Base-by-base conservation (phyloP, 2,329 filamentous ascomycete species). In the Sphaerostilbella broomeana region DNA sequence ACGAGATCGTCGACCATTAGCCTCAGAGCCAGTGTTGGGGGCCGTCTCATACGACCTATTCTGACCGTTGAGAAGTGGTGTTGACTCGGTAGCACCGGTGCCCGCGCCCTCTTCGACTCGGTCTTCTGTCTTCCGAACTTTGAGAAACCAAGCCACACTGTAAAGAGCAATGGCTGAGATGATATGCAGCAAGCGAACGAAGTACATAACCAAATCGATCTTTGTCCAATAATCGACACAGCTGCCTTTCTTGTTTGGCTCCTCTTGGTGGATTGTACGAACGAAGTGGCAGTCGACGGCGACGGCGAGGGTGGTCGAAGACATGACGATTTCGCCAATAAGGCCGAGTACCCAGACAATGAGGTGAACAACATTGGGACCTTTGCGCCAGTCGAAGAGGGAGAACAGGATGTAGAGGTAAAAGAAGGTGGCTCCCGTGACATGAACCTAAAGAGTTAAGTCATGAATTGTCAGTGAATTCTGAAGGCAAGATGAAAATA, bases 331-430 rank as follows among this genome's bases (percentile, higher is more conserved):
- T 60, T 98, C 92, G 46, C 87, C 73, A 18, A 76, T 60, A n/a
- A 87, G 59, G 18, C 81, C 81, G 29, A 87, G 63, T 28, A 72
- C 59, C 92, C 92, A 98, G 51, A 86, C 80, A 32, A 83, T 63
- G 40, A 90, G 75, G 62, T 95, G 88, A 38, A 86, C 80, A 32
- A 80, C 68, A 35, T 82, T 89, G 1, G 92, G 92, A 10, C 85
- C 85, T 22, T 86, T 81, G 46, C 77, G 79, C 56, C 84, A 84
- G 60, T 95, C 89, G 53, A 94, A 72, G 42, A 97, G 75, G 20
- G 88, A 88, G 54, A 95, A 83, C 49, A 94, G 73, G 49, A 95
- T 75, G 50, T 95, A 81, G 35, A 85, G 74, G 66, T 94, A 92
- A 47, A 92, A 79, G 69, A 94, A 95, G 49, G 88, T 84, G 30